phyloP scores from a whole-genome alignment of 2,329 filamentous ascomycete species.

The Teratosphaeria viscida region DNA sequence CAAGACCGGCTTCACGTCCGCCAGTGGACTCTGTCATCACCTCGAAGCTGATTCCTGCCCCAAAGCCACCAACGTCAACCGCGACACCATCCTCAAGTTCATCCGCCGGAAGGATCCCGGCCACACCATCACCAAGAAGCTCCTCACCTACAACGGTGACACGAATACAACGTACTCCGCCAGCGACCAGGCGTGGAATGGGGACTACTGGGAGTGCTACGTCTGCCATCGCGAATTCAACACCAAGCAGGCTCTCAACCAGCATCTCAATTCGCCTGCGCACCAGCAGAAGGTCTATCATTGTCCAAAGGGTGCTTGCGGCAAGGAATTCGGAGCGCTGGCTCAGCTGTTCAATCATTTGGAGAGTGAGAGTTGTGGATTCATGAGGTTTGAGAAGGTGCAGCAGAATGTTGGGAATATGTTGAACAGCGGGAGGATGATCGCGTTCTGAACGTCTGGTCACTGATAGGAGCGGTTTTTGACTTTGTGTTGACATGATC shows the following conservation, averaged over 20 bases:
- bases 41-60: conserved; percentile 47
- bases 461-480: no score
- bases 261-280: conserved; percentile 44
- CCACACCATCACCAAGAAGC: conserved; percentile 42
- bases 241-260: conserved; percentile 30
- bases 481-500: no score
- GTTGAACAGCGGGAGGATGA: conserved; percentile 6
- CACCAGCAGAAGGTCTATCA: conserved; percentile 41
- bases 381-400: conserved; percentile 32
- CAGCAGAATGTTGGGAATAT: conserved; percentile 19
- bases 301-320: conserved; percentile 33
- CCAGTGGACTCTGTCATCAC: conserved; percentile 47
- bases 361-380: conserved; percentile 35
- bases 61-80: conserved; percentile 34
- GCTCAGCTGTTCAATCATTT: conserved; percentile 36
- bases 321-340: conserved; percentile 29
- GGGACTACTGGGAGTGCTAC: conserved; percentile 40
- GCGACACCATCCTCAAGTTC: conserved; percentile 37
- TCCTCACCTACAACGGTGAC: conserved; percentile 37
- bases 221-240: conserved; percentile 42
- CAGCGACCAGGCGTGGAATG: conserved; percentile 37
- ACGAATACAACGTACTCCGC: conserved; percentile 25
- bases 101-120: conserved; percentile 38
- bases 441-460: not conserved
- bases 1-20: conserved; percentile 33